Percentiles rank a stretch among this genome's conserved stretches.
phyloP scores from a whole-genome alignment of 495 filamentous ascomycete species.

The Cercophora scortea region DNA sequence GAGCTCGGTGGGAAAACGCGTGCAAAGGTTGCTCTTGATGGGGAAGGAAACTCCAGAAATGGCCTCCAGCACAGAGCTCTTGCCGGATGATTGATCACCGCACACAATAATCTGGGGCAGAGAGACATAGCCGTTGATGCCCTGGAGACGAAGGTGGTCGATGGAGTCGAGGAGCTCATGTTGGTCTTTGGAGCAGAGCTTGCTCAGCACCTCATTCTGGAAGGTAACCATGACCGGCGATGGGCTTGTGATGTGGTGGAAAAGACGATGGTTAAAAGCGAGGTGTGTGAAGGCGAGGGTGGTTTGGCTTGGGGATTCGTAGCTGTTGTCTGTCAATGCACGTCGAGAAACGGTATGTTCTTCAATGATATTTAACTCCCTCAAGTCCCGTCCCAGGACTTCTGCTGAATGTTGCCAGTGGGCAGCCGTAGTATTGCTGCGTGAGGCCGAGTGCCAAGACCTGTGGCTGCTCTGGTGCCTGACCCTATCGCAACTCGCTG shows the following conservation, averaged over 20 bases:
- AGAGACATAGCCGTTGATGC: slow-evolving; percentile 47
- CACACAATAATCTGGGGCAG: slow-evolving; percentile 64
- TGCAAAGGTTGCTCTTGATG: slow-evolving; percentile 52
- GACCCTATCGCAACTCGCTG: too few relatives aligned
- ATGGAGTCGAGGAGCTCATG: slow-evolving; percentile 47
- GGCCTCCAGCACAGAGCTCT: slow-evolving; percentile 66
- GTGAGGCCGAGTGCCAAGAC: too few relatives aligned
- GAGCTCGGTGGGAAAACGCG: slow-evolving; percentile 59
- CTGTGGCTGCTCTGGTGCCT: too few relatives aligned
- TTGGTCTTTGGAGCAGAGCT: slow-evolving; percentile 33
- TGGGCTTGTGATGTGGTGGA: neutral
- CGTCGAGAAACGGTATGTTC: too few relatives aligned
- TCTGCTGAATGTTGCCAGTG: too few relatives aligned
- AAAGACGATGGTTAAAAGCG: neutral
- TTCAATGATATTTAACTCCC: too few relatives aligned
- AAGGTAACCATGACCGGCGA: slow-evolving; percentile 5
- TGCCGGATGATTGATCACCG: slow-evolving; percentile 62
- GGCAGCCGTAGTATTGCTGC: too few relatives aligned
- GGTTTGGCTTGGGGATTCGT: too few relatives aligned
- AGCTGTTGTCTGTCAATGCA: too few relatives aligned
- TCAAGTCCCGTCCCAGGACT: too few relatives aligned
- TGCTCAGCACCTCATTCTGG: slow-evolving; percentile 14
- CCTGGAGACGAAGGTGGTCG: slow-evolving; percentile 47
- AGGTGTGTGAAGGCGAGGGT: neutral
- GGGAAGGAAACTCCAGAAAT: slow-evolving; percentile 66